Conservation (phyloP, 2,329 filamentous ascomycete genomes). For the Coniochaeta hoffmannii region DNA sequence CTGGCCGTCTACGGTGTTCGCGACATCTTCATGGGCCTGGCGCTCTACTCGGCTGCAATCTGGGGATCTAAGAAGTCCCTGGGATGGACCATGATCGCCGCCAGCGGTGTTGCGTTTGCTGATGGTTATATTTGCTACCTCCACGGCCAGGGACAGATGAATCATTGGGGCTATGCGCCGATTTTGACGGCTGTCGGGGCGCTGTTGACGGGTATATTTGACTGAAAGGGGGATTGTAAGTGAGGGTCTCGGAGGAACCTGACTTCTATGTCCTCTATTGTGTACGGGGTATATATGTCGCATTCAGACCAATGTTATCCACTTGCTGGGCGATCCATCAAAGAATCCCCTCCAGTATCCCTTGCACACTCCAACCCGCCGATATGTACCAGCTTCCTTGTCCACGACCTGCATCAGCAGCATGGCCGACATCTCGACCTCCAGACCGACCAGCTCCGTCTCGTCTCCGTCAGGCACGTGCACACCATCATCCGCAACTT, state of each 20-base stretch:
- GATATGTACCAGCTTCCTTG: conserved; percentile 7
- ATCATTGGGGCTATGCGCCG: conserved; percentile 41
- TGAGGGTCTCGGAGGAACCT: neutral
- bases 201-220: conserved; percentile 4
- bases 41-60: conserved; percentile 27
- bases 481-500: neutral
- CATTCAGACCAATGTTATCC: neutral
- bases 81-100: conserved; percentile 33
- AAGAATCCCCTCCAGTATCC: conserved; percentile 17
- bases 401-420: conserved; percentile 12
- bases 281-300: neutral
- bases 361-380: conserved; percentile 15
- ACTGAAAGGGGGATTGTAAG: neutral
- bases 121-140: conserved; percentile 36
- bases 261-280: neutral
- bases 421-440: conserved; percentile 16
- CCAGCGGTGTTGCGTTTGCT: conserved; percentile 30
- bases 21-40: conserved; percentile 40
- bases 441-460: conserved; percentile 15
- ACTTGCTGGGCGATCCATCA: conserved; percentile 9
- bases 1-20: conserved; percentile 39
- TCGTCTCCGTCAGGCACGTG: conserved; percentile 12
- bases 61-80: conserved; percentile 29
- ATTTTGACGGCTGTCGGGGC: conserved; percentile 26
- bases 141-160: conserved; percentile 34